phyloP scores from a whole-genome alignment of 2,329 filamentous ascomycete genomes.

The Teratosphaeria viscida region DNA sequence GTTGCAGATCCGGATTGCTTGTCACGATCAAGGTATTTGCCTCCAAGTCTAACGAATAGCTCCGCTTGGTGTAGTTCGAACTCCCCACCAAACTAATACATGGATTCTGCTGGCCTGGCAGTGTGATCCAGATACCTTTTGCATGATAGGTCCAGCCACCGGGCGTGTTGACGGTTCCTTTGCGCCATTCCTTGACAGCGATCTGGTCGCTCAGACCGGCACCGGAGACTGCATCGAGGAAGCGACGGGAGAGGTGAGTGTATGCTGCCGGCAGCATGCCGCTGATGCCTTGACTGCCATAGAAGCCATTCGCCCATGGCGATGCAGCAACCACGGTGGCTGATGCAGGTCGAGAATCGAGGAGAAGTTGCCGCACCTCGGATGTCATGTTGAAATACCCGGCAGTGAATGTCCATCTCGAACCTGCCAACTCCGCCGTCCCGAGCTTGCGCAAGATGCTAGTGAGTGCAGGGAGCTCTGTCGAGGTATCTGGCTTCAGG shows the following conservation, averaged over 20 bases:
- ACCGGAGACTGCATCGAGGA: constrained; percentile 54
- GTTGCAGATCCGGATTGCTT: constrained; percentile 58
- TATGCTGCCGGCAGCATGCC: constrained; percentile 88
- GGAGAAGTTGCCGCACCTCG: constrained; percentile 66
- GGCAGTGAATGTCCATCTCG: constrained; percentile 90
- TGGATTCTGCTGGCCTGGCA: constrained; percentile 52
- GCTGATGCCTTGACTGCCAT: constrained; percentile 73
- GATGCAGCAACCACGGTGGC: constrained; percentile 88
- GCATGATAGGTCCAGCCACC: constrained; percentile 96
- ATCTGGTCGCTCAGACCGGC: constrained; percentile 50
- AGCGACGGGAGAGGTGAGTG: constrained; percentile 73
- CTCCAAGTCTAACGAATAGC: constrained; percentile 86
- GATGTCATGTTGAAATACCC: constrained; percentile 98
- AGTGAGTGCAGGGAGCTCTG: constrained; percentile 74
- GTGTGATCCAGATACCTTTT: constrained; percentile 85
- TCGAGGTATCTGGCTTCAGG: constrained; percentile 68
- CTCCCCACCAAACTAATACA: constrained; percentile 78
- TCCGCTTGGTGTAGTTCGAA: constrained; percentile 91
- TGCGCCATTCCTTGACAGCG: constrained; percentile 75
- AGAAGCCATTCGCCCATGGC: constrained; percentile 92
- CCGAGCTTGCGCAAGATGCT: constrained; percentile 61
- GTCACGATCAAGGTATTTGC: constrained; percentile 82
- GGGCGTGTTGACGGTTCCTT: constrained; percentile 67
- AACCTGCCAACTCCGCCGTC: constrained; percentile 48
- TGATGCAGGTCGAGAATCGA: constrained; percentile 56